These are phyloP conservation scores for Aurantiochytrium sp. DNA, from an alignment of 108 stramenopile genomes.

Conservation along the genomic window DNA sequence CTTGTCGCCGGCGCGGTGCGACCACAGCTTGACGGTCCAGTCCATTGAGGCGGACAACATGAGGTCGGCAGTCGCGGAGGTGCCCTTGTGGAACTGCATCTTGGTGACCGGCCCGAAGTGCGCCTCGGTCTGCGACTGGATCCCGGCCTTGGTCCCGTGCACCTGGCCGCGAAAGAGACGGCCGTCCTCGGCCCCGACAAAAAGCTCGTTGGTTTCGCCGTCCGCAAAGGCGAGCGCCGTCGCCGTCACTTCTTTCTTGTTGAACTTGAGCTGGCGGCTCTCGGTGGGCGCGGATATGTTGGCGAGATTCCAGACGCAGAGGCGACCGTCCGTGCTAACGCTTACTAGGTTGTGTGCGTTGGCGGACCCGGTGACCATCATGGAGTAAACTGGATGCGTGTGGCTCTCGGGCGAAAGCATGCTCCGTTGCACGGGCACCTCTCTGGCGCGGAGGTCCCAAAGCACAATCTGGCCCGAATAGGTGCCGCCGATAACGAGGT, in stretches of 20 bases:
- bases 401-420: constrained; percentile 30
- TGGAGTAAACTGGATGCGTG: constrained; percentile 35
- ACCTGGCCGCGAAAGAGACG: background rate
- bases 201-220: background rate
- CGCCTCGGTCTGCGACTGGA: background rate
- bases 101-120: constrained; percentile 37
- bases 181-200: constrained; percentile 21
- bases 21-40: constrained; percentile 48
- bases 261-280: background rate
- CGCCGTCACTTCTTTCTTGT: background rate
- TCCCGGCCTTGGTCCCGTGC: background rate
- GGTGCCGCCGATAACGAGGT: constrained; percentile 40
- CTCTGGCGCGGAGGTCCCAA: constrained; percentile 36
- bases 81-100: constrained; percentile 20
- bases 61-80: background rate
- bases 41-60: constrained; percentile 41
- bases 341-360: background rate
- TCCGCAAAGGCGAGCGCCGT: background rate
- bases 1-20: background rate
- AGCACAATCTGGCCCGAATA: constrained; percentile 41
- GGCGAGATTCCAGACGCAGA: constrained; percentile 31
- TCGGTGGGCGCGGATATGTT: background rate
- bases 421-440: constrained; percentile 38
- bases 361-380: background rate
- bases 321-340: constrained; percentile 31